Evolutionary conservation across 768 basidiomycete species (phyloP).

Genomic region (Tephrocybe sp.): DNA sequence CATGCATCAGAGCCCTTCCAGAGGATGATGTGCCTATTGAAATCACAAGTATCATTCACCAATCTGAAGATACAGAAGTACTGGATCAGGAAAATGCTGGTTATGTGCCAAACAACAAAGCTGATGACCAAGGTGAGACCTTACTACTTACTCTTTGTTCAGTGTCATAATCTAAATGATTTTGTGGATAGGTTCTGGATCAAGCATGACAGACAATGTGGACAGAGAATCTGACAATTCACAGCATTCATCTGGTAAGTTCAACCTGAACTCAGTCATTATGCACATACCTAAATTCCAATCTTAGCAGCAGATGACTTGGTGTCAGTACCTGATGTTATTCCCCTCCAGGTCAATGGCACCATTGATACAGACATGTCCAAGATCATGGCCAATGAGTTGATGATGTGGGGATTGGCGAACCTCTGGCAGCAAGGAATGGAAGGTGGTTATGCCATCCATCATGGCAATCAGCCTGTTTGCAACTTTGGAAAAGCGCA

Average conservation of each 20-base stretch:
- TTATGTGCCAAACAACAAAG: constrained; percentile 32
- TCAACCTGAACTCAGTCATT: no score
- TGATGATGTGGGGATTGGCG: neutral
- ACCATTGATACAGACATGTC: neutral
- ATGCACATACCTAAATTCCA: no score
- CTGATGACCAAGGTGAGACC: neutral
- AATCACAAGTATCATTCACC: constrained; percentile 16
- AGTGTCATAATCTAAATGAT: no score
- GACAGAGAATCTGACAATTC: no score
- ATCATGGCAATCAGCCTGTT: constrained; percentile 1
- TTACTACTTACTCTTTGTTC: no score
- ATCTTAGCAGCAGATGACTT: no score
- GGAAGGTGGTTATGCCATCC: constrained; percentile 3
- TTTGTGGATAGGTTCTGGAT: no score
- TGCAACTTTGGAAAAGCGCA: neutral
- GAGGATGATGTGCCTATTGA: constrained; percentile 1
- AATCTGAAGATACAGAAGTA: neutral
- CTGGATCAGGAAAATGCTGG: constrained; percentile 27
- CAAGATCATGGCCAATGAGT: neutral
- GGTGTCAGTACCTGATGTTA: neutral
- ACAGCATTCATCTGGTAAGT: no score
- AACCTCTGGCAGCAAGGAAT: neutral
- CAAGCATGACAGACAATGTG: no score
- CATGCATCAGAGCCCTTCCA: neutral
- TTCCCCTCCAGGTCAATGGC: neutral